Evolutionary conservation across 495 filamentous ascomycete species (phyloP).

Genomic region (Penicillium parvum): DNA sequence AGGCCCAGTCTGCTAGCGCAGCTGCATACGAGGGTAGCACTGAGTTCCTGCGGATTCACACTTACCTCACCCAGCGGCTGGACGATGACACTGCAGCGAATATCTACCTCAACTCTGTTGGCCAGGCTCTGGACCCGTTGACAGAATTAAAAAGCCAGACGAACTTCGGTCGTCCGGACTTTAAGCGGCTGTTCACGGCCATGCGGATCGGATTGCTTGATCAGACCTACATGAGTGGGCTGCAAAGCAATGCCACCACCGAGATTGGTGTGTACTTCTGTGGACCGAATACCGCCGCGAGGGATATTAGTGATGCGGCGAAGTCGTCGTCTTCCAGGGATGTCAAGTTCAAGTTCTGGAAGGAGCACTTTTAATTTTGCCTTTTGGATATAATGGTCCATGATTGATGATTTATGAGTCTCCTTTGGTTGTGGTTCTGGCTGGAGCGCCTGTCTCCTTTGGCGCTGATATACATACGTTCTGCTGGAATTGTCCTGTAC

Average conservation of each 20-base stretch:
- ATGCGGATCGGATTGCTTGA: slow-evolving; percentile 87
- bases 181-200: slow-evolving; percentile 69
- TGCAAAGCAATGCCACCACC: slow-evolving; percentile 65
- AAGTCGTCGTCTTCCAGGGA: slow-evolving; percentile 64
- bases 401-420: slow-evolving; percentile 22
- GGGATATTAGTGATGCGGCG: slow-evolving; percentile 80
- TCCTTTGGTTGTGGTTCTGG: not conserved
- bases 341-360: slow-evolving; percentile 97
- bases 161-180: slow-evolving; percentile 95
- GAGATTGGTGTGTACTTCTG: slow-evolving; percentile 99
- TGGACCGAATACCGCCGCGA: slow-evolving; percentile 73
- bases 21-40: slow-evolving; percentile 61
- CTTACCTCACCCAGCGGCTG: slow-evolving; percentile 90
- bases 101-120: slow-evolving; percentile 93
- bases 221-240: slow-evolving; percentile 75
- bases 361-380: slow-evolving; percentile 69
- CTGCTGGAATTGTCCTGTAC: slow-evolving; percentile 11
- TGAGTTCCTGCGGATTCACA: slow-evolving; percentile 97
- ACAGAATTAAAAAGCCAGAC: slow-evolving; percentile 86
- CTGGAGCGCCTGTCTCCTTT: not conserved
- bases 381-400: not conserved
- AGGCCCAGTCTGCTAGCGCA: slow-evolving; percentile 70
- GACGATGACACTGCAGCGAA: slow-evolving; percentile 91
- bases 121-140: slow-evolving; percentile 78
- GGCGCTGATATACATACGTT: slow-evolving; percentile 4